Evolutionary conservation across 495 filamentous ascomycete species (phyloP).

Genomic region (Astrothelium macrocarpum): DNA sequence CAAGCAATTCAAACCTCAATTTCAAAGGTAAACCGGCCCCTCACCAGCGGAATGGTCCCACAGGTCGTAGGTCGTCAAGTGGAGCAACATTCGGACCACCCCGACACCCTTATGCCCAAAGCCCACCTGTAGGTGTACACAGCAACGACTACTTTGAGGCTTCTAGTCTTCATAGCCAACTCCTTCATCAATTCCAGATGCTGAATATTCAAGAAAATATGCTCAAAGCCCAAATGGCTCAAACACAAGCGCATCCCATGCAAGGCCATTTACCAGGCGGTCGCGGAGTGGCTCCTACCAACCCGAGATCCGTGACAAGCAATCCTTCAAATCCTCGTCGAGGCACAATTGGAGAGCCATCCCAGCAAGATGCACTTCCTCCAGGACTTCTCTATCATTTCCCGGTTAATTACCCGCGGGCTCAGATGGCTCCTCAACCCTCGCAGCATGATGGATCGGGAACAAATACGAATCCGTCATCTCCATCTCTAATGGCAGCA

Average conservation of each 20-base stretch:
- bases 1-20: constrained; percentile 39
- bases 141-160: constrained; percentile 25
- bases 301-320: constrained; percentile 3
- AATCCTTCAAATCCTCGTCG: constrained; percentile 30
- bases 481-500: constrained; percentile 45
- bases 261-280: constrained; percentile 20
- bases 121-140: constrained; percentile 20
- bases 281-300: constrained; percentile 1
- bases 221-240: constrained; percentile 40
- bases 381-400: constrained; percentile 43
- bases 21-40: constrained; percentile 12
- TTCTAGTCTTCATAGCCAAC: constrained; percentile 43
- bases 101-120: constrained; percentile 22
- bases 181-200: constrained; percentile 53
- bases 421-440: constrained; percentile 37
- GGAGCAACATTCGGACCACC: constrained; percentile 28
- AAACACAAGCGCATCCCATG: constrained; percentile 34
- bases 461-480: constrained; percentile 50
- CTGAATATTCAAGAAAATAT: constrained; percentile 58
- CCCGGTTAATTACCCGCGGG: constrained; percentile 37
- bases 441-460: constrained; percentile 23
- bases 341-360: constrained; percentile 15
- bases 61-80: constrained; percentile 30
- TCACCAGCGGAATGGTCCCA: constrained; percentile 33
- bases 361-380: constrained; percentile 39